phyloP scores from a whole-genome alignment of 2,329 filamentous ascomycete genomes.

The Colletotrichum agaves region DNA sequence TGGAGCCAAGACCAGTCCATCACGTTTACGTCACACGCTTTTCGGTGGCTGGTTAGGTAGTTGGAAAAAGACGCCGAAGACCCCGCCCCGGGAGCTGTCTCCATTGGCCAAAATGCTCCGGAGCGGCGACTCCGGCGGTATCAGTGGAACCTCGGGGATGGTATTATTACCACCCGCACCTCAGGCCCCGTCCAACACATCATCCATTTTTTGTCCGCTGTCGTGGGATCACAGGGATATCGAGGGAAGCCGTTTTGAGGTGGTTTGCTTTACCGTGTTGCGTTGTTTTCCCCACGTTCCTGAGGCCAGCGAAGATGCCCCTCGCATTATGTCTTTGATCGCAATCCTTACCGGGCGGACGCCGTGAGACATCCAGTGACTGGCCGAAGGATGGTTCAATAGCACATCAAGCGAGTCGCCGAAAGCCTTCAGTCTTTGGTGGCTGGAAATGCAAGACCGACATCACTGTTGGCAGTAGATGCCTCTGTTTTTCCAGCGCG shows the following conservation, averaged over 20 bases:
- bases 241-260: neutral
- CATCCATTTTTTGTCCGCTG: neutral
- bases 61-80: neutral
- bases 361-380: conserved; percentile 1
- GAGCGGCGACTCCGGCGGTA: conserved; percentile 7
- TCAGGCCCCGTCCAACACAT: neutral
- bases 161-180: neutral
- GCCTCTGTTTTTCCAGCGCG: no score
- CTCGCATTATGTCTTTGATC: conserved; percentile 20
- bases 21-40: conserved; percentile 34
- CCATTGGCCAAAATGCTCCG: conserved; percentile 25
- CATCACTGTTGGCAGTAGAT: no score
- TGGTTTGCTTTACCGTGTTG: neutral
- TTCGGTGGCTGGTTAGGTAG: conserved; percentile 8
- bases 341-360: conserved; percentile 4
- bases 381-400: neutral
- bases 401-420: neutral
- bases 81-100: neutral
- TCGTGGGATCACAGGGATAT: neutral
- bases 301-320: conserved; percentile 8
- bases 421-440: neutral
- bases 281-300: neutral
- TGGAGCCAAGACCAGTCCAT: conserved; percentile 16
- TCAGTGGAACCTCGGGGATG: neutral
- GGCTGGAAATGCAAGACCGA: no score